A percentile compares a stretch with the other conserved stretches of the same genome.
These are phyloP conservation scores for Tylopilus sp. DNA, from an alignment of 1,284 basidiomycete species.

Conservation along the genomic window DNA sequence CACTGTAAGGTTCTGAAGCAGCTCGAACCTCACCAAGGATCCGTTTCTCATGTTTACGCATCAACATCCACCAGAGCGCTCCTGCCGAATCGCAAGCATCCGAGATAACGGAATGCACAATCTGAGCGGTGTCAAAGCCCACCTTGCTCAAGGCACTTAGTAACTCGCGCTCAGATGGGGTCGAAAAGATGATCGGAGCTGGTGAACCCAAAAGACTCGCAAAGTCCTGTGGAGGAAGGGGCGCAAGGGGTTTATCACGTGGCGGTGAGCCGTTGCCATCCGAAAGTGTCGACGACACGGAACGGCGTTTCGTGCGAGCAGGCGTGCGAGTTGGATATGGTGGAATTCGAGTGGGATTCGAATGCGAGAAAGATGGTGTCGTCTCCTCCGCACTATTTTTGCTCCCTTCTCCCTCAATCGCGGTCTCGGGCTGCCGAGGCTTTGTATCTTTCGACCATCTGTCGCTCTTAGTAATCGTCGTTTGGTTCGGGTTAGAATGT, in stretches of 20 bases:
- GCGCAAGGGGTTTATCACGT: constrained; percentile 43
- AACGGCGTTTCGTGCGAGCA: constrained; percentile 89
- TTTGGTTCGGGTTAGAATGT: constrained; percentile 50
- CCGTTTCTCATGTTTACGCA: constrained; percentile 70
- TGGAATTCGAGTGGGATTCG: constrained; percentile 41
- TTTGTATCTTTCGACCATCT: constrained; percentile 9
- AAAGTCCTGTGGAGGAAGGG: constrained; percentile 60
- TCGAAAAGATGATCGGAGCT: constrained; percentile 80
- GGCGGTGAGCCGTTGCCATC: constrained; percentile 51
- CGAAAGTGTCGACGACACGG: constrained; percentile 78
- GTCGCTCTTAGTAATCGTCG: constrained; percentile 38
- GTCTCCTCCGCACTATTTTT: constrained; percentile 5
- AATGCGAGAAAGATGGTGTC: constrained; percentile 7
- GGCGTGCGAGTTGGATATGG: constrained; percentile 79
- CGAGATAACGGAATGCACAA: constrained; percentile 85
- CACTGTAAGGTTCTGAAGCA: constrained; percentile 29
- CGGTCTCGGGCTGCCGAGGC: constrained; percentile 38
- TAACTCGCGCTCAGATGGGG: constrained; percentile 74
- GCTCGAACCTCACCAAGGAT: constrained; percentile 36
- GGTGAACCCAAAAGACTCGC: constrained; percentile 64
- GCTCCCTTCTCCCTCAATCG: constrained; percentile 42
- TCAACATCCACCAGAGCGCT: constrained; percentile 95
- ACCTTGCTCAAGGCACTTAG: constrained; percentile 71
- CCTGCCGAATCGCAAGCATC: constrained; percentile 92
- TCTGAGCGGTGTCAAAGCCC: constrained; percentile 91